Base-by-base conservation (phyloP, 2,329 filamentous ascomycete genomes). In the Beauveria rudraprayagi region DNA sequence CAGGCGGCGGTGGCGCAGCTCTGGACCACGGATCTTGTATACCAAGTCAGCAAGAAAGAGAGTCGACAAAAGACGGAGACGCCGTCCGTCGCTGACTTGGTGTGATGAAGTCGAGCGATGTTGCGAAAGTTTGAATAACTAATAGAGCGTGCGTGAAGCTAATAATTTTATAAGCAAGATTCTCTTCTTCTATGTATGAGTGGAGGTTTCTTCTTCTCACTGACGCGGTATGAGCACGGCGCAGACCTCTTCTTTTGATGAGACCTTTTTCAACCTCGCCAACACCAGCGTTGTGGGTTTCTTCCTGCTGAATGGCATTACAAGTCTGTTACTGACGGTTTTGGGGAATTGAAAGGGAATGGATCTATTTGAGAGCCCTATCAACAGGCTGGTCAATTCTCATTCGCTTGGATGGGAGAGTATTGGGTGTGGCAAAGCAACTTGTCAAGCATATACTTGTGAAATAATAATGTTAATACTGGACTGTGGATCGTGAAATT, bases 21-120 rank as follows among this genome's bases (percentile, higher is more conserved):
- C 68, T 90, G 86, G 81, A 89, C 85, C 0, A 76, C 86, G 40
- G 79, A 88, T 61, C 70, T 91, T 65, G 84, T 87, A 11, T 91
- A 91, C 72, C 82, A 84, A 0, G 87, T 91, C 67, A 89, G 86
- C 75, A 84, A 86, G 72, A 91, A 90, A 70, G 81, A 84, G 67
- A 82, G 79, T 2, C 74, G 82, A 61, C 77, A 81, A 70, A 73
- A 79, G 65, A 73, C 76, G 37, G 78, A 78, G 62, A 76, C 77
- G 3, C 64, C 77, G 56, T 74, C 72, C 48, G 72, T 71, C n/a
- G 75, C 73, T 28, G 71, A 77, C 47, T 76, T 81, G 73, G 79
- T 76, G 66, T 81, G 76, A 67, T 63, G 8, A 7, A 22, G 50
- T n/a, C n/a, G 17, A 30, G 16, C 24, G 28, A 11, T 16, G 1